Conservation (phyloP, 805 yeast species). For the Ogataea salicorniae region DNA sequence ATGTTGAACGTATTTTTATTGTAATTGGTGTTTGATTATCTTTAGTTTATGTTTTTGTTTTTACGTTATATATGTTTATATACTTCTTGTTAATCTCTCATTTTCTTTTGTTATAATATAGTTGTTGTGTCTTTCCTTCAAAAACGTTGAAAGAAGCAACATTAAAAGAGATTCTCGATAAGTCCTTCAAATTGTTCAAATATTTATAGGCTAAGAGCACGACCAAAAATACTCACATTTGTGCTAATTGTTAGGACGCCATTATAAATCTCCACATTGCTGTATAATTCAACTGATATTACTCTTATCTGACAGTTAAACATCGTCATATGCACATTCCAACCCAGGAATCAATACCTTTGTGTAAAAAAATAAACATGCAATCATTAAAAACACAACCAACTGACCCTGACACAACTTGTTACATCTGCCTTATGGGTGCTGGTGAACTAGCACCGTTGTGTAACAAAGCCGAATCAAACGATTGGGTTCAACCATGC, state of each 20-base stretch:
- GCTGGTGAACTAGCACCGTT: slow-evolving; percentile 29
- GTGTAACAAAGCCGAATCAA: slow-evolving; percentile 25
- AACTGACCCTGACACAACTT: slow-evolving; percentile 11
- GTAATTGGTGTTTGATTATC: too few relatives aligned
- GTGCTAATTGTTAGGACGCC: too few relatives aligned
- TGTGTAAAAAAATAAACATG: slow-evolving; percentile 5
- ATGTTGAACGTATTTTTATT: not conserved
- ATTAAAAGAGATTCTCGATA: not conserved
- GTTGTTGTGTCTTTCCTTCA: not conserved
- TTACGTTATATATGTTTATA: too few relatives aligned
- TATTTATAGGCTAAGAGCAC: too few relatives aligned
- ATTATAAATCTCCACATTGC: too few relatives aligned
- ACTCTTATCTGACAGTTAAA: too few relatives aligned
- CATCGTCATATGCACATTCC: too few relatives aligned
- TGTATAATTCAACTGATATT: too few relatives aligned
- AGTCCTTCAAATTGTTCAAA: too few relatives aligned
- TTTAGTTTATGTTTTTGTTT: not conserved
- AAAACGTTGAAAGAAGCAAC: not conserved
- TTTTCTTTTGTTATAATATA: not conserved
- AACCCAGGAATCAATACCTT: too few relatives aligned
- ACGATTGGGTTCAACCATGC: slow-evolving; percentile 42
- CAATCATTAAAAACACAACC: slow-evolving; percentile 13
- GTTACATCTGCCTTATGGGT: slow-evolving; percentile 29
- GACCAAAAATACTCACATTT: too few relatives aligned
- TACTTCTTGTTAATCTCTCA: too few relatives aligned